Evolutionary conservation across 495 filamentous ascomycete species (phyloP), one percentile per base, ranked within the genome.

Genomic region (Penicillium crystallinum): DNA sequence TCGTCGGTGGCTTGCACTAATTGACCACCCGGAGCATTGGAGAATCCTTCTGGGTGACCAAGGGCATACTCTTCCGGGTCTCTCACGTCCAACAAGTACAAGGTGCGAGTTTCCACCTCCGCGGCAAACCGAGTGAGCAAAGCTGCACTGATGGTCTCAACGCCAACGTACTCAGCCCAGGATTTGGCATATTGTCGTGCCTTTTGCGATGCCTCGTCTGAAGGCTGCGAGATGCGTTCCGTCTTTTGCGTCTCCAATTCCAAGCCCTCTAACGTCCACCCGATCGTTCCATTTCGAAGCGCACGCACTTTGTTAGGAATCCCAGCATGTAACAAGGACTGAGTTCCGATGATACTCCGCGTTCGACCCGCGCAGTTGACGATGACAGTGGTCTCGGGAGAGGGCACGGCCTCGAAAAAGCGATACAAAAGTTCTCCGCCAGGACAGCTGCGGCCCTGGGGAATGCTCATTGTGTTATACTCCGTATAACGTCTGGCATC

Each of bases 331-430:
- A 65, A 41, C 34, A 65, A 39, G 6, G 62, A 63, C 34, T 65
- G 62, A 1, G 62, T 52, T 0, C 62, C 62, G 15, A 65, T 40
- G 40, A 65, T 65, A 49, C 59, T 63, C 15, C 62, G 62, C 3
- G 62, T 65, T 11, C 62, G 56, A 38, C 62, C 62, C 5, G 62
- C 62, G 25, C 62, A 65, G 27, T 65, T 65, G 15, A 65, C 62
- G 9, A 65, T 30, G 10, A 65, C 59, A 0, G 56, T 63, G 2
- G 62, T 65, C 18, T 55, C 46, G 1, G 62, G 51, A 8, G 56
- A 63, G 2, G 59, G 55, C n/a, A 47, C 56, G 11, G 54, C 54
- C n/a, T 65, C 59, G 17, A 65, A 55, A 5, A 63, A 38, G 23
- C 62, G 62, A 55, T 65, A 65, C 0, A 63, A 15, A 4, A 65